These are phyloP conservation scores for Erythrobasidium hasegawianum DNA, from an alignment of 1,284 basidiomycete genomes.

Conservation along the genomic window DNA sequence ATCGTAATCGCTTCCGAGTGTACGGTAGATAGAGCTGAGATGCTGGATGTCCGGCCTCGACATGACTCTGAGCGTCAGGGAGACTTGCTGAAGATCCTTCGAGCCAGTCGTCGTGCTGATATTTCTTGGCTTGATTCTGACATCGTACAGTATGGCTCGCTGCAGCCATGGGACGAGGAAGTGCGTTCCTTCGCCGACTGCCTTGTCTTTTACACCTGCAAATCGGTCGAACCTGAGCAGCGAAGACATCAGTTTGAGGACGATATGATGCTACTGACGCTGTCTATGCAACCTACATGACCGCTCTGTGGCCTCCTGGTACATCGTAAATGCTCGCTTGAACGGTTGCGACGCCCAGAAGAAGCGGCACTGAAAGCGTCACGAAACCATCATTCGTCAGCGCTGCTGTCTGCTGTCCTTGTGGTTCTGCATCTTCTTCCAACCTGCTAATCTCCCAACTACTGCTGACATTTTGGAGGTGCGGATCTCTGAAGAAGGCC, in stretches of 20 bases:
- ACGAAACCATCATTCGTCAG: not conserved
- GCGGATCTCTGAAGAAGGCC: not conserved
- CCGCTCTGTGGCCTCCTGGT: slow-evolving; percentile 43
- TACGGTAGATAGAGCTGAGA: slow-evolving; percentile 91
- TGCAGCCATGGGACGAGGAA: slow-evolving; percentile 82
- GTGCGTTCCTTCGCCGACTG: slow-evolving; percentile 91
- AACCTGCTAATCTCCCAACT: slow-evolving; percentile 1
- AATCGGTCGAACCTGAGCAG: not conserved
- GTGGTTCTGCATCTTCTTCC: not conserved
- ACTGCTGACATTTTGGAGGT: not conserved
- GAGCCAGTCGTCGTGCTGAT: slow-evolving; percentile 95
- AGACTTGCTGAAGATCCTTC: slow-evolving; percentile 95
- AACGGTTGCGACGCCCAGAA: slow-evolving; percentile 47
- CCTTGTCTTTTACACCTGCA: slow-evolving; percentile 53
- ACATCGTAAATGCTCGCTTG: slow-evolving; percentile 50
- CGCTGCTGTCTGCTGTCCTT: not conserved
- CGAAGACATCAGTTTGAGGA: not conserved
- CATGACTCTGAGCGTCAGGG: slow-evolving; percentile 91
- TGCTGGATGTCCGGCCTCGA: slow-evolving; percentile 86
- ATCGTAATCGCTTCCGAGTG: slow-evolving; percentile 91
- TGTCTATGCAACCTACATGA: slow-evolving; percentile 16
- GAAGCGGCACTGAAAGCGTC: slow-evolving; percentile 46
- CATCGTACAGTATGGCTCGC: slow-evolving; percentile 93
- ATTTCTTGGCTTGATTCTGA: slow-evolving; percentile 96
- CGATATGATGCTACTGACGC: not conserved